Evolutionary conservation across 768 basidiomycete genomes (phyloP), one percentile per base, ranked within the genome.

Genomic region (Daedalea quercina): DNA sequence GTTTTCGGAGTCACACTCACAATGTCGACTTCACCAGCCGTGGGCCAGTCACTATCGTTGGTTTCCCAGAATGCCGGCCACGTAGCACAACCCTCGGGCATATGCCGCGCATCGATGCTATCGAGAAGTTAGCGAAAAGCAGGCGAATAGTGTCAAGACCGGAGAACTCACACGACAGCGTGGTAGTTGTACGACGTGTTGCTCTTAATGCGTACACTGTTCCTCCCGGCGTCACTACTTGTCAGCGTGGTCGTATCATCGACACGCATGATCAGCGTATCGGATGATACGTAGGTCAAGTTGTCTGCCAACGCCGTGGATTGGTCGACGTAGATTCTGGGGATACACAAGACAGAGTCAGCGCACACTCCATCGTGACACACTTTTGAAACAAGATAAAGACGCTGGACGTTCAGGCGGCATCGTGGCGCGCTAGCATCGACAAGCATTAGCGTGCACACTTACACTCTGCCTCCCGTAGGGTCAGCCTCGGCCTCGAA

Each of bases 401-500:
- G 20, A 42, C 40, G 40, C 40, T 7, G 31, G 33, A 41, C 34
- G 22, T 23, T 31, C 11, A 6, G 28, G 28, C 28, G 28, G 28
- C 28, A 11, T 31, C 28, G 11, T 4, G 28, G 28, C 28, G 28
- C 11, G 28, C 28, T 31, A 31, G 28, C 28, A 31, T n/a, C n/a
- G n/a, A n/a, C n/a, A n/a, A n/a, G n/a, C n/a, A n/a, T n/a, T n/a
- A n/a, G n/a, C n/a, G n/a, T 8, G 37, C 13, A 40, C 8, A 43
- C 80, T 61, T 65, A 85, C 84, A 87, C 85, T 48, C 84, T 72
- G 22, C 85, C 84, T 55, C 84, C 72, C 12, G 84, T 86, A 3
- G 84, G 85, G 58, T 86, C 85, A 1, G 76, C 12, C 37, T 79
- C 74, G 20, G 70, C 69, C 58, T 80, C 57, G 57, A 75, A 75